Conservation (phyloP, 768 basidiomycete species). For the Tulasnella sp. region DNA sequence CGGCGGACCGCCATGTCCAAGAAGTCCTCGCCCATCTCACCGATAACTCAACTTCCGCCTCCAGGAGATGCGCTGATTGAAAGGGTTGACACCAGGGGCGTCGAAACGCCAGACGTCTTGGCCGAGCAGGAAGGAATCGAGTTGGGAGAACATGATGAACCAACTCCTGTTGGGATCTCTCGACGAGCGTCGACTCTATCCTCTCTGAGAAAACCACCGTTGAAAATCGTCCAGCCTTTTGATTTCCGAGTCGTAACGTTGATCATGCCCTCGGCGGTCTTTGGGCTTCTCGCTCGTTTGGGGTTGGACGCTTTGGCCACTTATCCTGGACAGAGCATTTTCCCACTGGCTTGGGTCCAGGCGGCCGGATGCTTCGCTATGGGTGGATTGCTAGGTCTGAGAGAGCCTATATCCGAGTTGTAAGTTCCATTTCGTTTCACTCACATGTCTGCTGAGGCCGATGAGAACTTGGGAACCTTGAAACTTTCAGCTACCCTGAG, state of each 20-base stretch:
- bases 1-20: neutral
- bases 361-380: conserved; percentile 86
- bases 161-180: neutral
- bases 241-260: conserved; percentile 63
- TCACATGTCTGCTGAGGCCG: neutral
- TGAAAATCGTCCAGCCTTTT: conserved; percentile 43
- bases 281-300: conserved; percentile 79
- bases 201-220: conserved; percentile 6
- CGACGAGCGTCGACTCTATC: neutral
- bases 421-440: conserved; percentile 44
- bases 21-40: neutral
- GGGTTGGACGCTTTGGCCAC: conserved; percentile 70
- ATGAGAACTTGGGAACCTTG: neutral
- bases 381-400: conserved; percentile 72
- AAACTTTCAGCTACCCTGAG: conserved; percentile 66
- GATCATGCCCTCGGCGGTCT: conserved; percentile 74
- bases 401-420: conserved; percentile 70
- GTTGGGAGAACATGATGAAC: neutral
- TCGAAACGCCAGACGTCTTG: conserved; percentile 15
- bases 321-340: conserved; percentile 73
- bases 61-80: neutral
- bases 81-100: neutral
- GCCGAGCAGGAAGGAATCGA: conserved; percentile 14
- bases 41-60: conserved; percentile 9
- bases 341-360: conserved; percentile 80